Base-by-base conservation (phyloP, 164 flowering plant genomes). In the Litsea cubeba region DNA sequence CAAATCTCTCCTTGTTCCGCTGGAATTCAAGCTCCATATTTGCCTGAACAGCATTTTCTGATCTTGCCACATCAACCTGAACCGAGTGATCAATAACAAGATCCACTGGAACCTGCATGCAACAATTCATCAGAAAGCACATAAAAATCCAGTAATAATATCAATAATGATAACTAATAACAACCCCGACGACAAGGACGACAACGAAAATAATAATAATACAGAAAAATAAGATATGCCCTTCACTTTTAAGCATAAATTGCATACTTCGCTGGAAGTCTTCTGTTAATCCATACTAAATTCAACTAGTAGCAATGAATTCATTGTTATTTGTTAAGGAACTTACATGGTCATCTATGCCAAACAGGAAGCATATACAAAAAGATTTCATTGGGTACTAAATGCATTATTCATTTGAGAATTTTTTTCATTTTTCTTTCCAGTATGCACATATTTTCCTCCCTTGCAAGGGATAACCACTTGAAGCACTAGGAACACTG, bases 1-100 rank as follows among this genome's bases (percentile, higher is more conserved):
- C 90, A 83, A 92, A 92, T 80, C 95, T 86, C 75, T 92, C 97
- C 60, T 80, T 89, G 83, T 92, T 91, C 22, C 97, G 76, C 46
- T 81, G 82, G 78, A 92, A 91, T 75, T 92, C 97, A 74, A 87
- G 81, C 49, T 92, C 92, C 93, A 86, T 88, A 69, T 92, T 92
- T 57, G 90, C 83, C 82, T 88, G 88, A 64, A 92, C 90, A 12
- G 97, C 94, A 82, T 92, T 91, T 74, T 88, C 90, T 72, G 88
- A 81, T 75, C 94, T 84, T 69, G 94, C 90, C 63, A 92, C 90
- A 80, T 89, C 95, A 72, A 91, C 94, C 83, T 88, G 91, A 60
- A 91, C 94, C 25, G 97, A 92, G 78, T 92, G 97, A 81, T 92
- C 97, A 79, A 92, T 86, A 62, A 92, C 95, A 79, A 92, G 97